phyloP scores from a whole-genome alignment of 2,329 filamentous ascomycete genomes.

The Penicillium sp. region DNA sequence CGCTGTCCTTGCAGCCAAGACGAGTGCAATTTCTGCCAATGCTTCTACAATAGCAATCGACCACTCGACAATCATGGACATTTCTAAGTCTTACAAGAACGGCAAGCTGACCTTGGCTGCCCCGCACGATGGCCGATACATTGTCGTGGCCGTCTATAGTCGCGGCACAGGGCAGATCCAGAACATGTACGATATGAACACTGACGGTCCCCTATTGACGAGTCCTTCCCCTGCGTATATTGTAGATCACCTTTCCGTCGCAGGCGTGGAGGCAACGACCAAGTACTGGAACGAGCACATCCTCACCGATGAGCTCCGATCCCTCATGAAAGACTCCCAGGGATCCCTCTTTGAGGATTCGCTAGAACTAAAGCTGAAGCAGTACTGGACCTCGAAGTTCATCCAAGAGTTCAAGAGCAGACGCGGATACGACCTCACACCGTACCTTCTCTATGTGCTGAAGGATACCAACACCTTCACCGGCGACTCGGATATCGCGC shows the following conservation, averaged over 20 bases:
- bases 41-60: background rate
- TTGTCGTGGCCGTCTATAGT: slow-evolving; percentile 3
- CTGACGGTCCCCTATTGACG: background rate
- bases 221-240: slow-evolving; percentile 4
- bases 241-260: slow-evolving; percentile 3
- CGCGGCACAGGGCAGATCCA: slow-evolving; percentile 6
- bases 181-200: slow-evolving; percentile 5
- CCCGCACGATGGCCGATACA: slow-evolving; percentile 2
- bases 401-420: background rate
- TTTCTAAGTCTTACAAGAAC: background rate
- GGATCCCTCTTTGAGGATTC: slow-evolving; percentile 7
- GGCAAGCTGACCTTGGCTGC: background rate
- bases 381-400: slow-evolving; percentile 6
- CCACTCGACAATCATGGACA: too few relatives aligned
- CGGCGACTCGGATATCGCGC: background rate
- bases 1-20: background rate
- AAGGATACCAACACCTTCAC: background rate
- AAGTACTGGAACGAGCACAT: background rate
- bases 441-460: background rate
- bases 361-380: slow-evolving; percentile 4
- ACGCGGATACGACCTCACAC: background rate
- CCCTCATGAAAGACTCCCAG: background rate
- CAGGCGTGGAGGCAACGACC: background rate
- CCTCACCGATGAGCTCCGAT: background rate
- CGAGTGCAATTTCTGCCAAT: background rate